Evolutionary conservation across 768 basidiomycete species (phyloP).

Genomic region (Podaxis sp.): DNA sequence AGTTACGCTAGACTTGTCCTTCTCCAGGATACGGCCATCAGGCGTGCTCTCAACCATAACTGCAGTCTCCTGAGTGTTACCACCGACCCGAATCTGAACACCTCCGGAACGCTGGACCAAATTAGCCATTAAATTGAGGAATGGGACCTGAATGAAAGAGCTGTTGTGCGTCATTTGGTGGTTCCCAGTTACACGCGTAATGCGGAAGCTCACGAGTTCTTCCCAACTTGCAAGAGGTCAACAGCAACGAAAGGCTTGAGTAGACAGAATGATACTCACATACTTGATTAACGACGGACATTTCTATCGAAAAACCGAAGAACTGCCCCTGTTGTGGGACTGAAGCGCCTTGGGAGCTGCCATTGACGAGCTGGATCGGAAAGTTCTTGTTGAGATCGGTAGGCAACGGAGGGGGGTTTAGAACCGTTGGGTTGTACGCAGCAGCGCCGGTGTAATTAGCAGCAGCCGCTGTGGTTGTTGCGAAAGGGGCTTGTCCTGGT

Average conservation of each 20-base stretch:
- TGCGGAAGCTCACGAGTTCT: conserved; percentile 38
- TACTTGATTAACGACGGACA: conserved; percentile 59
- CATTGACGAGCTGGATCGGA: conserved; percentile 40
- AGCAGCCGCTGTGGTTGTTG: conserved; percentile 32
- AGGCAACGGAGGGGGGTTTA: conserved; percentile 54
- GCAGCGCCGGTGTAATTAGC: conserved; percentile 49
- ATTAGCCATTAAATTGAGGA: conserved; percentile 79
- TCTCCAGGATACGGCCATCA: conserved; percentile 50
- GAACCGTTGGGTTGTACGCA: conserved; percentile 52
- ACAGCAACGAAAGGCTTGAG: neutral
- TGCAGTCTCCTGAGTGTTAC: conserved; percentile 78
- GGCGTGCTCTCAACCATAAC: conserved; percentile 47
- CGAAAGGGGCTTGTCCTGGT: conserved; percentile 29
- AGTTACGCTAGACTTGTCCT: conserved; percentile 33
- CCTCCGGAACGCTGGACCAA: conserved; percentile 62
- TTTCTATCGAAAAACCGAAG: conserved; percentile 62
- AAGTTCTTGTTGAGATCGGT: conserved; percentile 41
- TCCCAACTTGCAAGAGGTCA: conserved; percentile 40
- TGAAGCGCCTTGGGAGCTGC: conserved; percentile 32
- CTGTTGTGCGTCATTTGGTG: conserved; percentile 24
- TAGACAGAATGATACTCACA: conserved; percentile 34
- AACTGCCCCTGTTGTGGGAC: conserved; percentile 39
- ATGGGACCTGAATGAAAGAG: conserved; percentile 53
- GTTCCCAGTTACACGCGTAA: conserved; percentile 23
- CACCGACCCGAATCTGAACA: conserved; percentile 71